Evolutionary conservation across 164 flowering plant genomes (phyloP).

Genomic region (Magnolia officinalis): DNA sequence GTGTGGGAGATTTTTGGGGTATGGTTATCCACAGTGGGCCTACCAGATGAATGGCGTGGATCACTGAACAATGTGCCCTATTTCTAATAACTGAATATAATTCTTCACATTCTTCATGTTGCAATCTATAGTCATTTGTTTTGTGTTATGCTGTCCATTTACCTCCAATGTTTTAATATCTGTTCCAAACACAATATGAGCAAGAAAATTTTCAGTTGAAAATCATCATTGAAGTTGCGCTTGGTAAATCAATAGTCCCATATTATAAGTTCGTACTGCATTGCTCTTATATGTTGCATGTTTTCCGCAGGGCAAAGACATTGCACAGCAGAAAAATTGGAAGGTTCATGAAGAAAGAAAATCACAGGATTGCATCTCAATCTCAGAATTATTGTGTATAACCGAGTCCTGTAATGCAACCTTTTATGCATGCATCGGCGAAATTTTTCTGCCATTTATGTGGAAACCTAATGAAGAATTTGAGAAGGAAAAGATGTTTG

Average conservation of each 20-base stretch:
- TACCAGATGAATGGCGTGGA: neutral
- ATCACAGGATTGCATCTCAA: slow-evolving; percentile 32
- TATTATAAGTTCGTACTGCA: neutral
- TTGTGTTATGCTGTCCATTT: neutral
- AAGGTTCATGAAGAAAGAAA: slow-evolving; percentile 40
- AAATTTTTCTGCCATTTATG: slow-evolving; percentile 51
- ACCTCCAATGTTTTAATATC: too few species aligned
- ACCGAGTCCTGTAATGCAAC: slow-evolving; percentile 38
- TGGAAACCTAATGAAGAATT: slow-evolving; percentile 24
- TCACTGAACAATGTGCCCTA: neutral
- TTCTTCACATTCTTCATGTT: neutral
- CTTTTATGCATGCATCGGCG: slow-evolving; percentile 58
- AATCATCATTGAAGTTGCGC: neutral
- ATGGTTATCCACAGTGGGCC: neutral
- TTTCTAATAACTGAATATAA: too few species aligned
- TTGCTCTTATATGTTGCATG: neutral
- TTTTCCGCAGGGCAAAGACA: slow-evolving; percentile 1
- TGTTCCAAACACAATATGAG: neutral
- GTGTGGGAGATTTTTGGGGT: neutral
- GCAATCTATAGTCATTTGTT: neutral
- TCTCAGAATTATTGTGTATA: slow-evolving; percentile 38
- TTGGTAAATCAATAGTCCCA: neutral
- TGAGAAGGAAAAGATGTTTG: slow-evolving; percentile 52
- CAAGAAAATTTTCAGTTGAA: neutral
- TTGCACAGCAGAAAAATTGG: slow-evolving; percentile 53